A percentile compares a stretch with the other conserved stretches of the same genome.
Evolutionary conservation across 2,329 filamentous ascomycete species (phyloP).

Genomic region (Trichoderma oligosporum): DNA sequence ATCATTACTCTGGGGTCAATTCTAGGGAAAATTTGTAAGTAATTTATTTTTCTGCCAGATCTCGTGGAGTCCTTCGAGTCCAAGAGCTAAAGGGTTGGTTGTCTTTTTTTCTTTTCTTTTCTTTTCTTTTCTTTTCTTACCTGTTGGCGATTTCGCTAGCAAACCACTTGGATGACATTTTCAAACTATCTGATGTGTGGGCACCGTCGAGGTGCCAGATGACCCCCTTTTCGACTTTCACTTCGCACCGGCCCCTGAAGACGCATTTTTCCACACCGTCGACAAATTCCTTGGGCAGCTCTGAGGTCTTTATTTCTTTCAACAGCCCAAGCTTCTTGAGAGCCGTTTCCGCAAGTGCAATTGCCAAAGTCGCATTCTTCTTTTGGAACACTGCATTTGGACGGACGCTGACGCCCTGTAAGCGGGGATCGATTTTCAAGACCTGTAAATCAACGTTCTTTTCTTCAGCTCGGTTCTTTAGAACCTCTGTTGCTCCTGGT

Average conservation of each 20-base stretch:
- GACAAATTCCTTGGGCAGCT: conserved; percentile 61
- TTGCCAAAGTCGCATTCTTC: conserved; percentile 52
- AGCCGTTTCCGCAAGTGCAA: conserved; percentile 50
- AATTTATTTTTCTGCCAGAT: background rate
- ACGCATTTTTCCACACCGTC: conserved; percentile 70
- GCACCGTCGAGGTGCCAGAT: conserved; percentile 90
- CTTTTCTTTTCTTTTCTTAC: no score
- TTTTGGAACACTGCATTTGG: conserved; percentile 57
- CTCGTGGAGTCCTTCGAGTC: no score
- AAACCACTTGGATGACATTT: conserved; percentile 80
- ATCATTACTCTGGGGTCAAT: conserved; percentile 57
- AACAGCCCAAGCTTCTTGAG: conserved; percentile 43
- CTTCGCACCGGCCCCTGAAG: conserved; percentile 75
- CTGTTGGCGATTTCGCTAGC: conserved; percentile 44
- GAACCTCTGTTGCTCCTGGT: conserved; percentile 41
- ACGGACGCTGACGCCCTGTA: conserved; percentile 45
- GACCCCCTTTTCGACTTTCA: conserved; percentile 52
- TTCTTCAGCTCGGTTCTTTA: conserved; percentile 50
- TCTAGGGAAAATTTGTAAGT: conserved; percentile 24
- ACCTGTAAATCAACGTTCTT: conserved; percentile 47
- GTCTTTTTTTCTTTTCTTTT: no score
- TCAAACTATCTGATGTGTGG: conserved; percentile 86
- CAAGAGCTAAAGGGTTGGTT: no score
- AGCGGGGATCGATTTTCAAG: conserved; percentile 44
- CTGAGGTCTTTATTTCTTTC: conserved; percentile 24